These are phyloP conservation scores for Xylariaceae sp. DNA, from an alignment of 2,329 filamentous ascomycete genomes.

Conservation along the genomic window DNA sequence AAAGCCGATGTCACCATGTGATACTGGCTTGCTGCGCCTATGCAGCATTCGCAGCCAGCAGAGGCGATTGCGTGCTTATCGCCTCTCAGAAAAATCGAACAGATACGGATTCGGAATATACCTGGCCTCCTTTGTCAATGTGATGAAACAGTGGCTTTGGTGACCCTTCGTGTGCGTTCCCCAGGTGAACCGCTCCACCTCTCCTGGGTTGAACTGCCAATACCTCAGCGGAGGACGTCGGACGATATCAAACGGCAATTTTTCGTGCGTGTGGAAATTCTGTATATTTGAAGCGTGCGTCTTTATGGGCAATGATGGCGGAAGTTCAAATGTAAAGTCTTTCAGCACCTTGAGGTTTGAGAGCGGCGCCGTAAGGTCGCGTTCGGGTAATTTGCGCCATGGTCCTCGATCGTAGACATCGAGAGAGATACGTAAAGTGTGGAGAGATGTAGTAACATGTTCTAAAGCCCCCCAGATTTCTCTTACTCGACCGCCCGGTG, in stretches of 20 bases:
- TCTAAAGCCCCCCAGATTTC: conserved; percentile 21
- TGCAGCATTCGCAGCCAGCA: background rate
- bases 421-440: conserved; percentile 34
- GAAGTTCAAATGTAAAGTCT: conserved; percentile 34
- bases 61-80: background rate
- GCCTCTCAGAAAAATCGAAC: conserved; percentile 24
- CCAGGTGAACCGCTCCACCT: conserved; percentile 36
- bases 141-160: conserved; percentile 30
- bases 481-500: conserved; percentile 14
- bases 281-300: conserved; percentile 26
- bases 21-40: background rate
- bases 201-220: conserved; percentile 36
- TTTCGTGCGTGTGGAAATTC: conserved; percentile 16
- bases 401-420: conserved; percentile 36
- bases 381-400: conserved; percentile 37
- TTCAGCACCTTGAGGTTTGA: conserved; percentile 24
- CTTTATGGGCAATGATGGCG: conserved; percentile 30
- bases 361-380: conserved; percentile 21
- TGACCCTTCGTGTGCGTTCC: conserved; percentile 26
- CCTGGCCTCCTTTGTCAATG: conserved; percentile 23
- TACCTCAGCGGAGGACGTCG: conserved; percentile 34
- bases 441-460: conserved; percentile 26
- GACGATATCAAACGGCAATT: conserved; percentile 26
- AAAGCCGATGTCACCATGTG: background rate
- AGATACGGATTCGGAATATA: conserved; percentile 33